These are phyloP conservation scores for Borovskyia barvae DNA, from an alignment of 208 protist genomes.

Conservation along the genomic window DNA sequence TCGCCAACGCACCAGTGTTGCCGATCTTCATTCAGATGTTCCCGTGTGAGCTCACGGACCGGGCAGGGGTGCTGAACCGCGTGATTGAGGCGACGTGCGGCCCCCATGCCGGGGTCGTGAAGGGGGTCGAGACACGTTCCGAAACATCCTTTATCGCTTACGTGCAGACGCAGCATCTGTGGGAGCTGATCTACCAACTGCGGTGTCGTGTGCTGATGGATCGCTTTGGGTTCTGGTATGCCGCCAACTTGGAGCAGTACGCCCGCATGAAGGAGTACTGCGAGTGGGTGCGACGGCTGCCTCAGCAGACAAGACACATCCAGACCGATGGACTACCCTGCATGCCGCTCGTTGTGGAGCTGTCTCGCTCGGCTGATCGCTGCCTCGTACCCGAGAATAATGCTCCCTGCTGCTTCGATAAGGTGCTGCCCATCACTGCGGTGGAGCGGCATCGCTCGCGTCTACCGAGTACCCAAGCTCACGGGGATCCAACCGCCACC, in stretches of 20 bases:
- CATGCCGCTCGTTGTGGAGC: conserved; percentile 85
- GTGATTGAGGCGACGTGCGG: conserved; percentile 52
- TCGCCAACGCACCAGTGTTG: conserved; percentile 14
- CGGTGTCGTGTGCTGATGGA: conserved; percentile 83
- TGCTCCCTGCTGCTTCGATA: conserved; percentile 50
- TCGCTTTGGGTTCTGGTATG: conserved; percentile 79
- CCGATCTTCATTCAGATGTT: conserved; percentile 85
- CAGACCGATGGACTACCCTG: conserved; percentile 73
- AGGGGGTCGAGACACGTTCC: conserved; percentile 58
- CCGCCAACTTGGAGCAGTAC: conserved; percentile 54
- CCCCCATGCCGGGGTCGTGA: conserved; percentile 31
- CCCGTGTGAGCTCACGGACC: conserved; percentile 69
- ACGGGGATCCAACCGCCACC: too few relatives aligned
- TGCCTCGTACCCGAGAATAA: conserved; percentile 15
- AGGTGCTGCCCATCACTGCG: conserved; percentile 54
- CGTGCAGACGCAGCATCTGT: conserved; percentile 47
- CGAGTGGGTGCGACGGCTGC: conserved; percentile 59
- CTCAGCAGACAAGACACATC: conserved; percentile 68
- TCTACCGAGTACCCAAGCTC: too few relatives aligned
- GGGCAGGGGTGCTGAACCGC: conserved; percentile 57
- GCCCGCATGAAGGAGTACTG: conserved; percentile 75
- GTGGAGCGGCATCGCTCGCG: conserved; percentile 50
- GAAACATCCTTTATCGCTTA: conserved; percentile 75
- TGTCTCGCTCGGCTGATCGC: conserved; percentile 39
- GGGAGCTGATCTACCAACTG: conserved; percentile 56